phyloP scores from a whole-genome alignment of 768 basidiomycete species.

The Epithele typhae region DNA sequence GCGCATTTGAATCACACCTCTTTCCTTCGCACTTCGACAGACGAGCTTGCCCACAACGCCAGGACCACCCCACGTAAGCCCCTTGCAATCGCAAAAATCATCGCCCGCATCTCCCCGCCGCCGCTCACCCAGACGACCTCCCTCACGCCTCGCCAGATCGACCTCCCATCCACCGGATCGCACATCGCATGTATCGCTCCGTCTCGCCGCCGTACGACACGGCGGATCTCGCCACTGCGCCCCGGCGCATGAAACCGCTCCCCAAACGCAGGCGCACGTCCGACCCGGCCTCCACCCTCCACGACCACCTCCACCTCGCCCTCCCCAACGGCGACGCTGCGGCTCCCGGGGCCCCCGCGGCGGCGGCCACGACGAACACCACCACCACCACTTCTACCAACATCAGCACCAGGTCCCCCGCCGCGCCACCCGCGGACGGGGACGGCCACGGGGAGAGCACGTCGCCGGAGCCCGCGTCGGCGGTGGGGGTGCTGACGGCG shows the following conservation, averaged over 20 bases:
- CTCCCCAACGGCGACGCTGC: neutral
- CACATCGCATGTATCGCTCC: constrained; percentile 44
- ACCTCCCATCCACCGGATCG: neutral
- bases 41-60: neutral
- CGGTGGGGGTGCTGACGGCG: constrained; percentile 57
- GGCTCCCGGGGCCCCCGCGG: constrained; percentile 1
- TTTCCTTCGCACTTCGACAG: too few relatives aligned
- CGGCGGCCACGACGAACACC: constrained; percentile 33
- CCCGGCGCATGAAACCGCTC: constrained; percentile 70
- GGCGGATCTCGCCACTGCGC: constrained; percentile 51
- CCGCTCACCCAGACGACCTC: too few relatives aligned
- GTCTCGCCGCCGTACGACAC: constrained; percentile 51
- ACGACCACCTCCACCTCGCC: constrained; percentile 5
- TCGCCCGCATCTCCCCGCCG: neutral
- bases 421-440: neutral
- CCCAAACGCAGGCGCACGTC: constrained; percentile 70
- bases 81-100: neutral
- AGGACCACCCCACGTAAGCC: neutral
- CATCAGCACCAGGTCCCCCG: constrained; percentile 1
- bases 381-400: constrained; percentile 36
- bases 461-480: neutral
- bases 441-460: neutral
- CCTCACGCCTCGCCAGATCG: constrained; percentile 5
- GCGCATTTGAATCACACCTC: too few relatives aligned
- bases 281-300: constrained; percentile 24